These are phyloP conservation scores for Wickerhamomyces ciferrii DNA, from an alignment of 805 yeast genomes.

Conservation along the genomic window DNA sequence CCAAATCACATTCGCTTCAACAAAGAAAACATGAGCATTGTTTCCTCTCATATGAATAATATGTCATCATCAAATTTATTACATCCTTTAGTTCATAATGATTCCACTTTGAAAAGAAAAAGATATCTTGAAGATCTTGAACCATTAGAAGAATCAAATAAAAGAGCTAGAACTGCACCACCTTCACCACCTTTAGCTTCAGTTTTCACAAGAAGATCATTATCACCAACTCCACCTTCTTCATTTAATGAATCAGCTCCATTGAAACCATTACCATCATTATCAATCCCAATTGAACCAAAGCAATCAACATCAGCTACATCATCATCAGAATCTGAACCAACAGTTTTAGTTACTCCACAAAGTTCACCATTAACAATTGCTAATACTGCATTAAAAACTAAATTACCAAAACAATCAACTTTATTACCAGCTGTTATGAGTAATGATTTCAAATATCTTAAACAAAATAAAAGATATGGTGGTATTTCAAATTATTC, in stretches of 20 bases:
- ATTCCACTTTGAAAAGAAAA: conserved; percentile 12
- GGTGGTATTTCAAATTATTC: conserved; percentile 12
- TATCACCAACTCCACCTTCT: conserved; percentile 15
- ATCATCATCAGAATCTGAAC: not conserved
- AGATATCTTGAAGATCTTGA: conserved; percentile 19
- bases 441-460: conserved; percentile 10
- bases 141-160: conserved; percentile 10
- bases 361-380: not conserved
- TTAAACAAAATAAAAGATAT: conserved; percentile 14
- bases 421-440: conserved; percentile 5
- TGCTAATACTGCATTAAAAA: conserved; percentile 9
- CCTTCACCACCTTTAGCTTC: conserved; percentile 32
- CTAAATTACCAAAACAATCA: conserved; percentile 11
- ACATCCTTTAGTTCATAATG: conserved; percentile 1
- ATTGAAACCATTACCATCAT: conserved; percentile 21
- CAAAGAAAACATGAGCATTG: not conserved
- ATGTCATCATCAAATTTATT: conserved; percentile 2
- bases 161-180: conserved; percentile 42
- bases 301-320: not conserved
- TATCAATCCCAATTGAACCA: not conserved
- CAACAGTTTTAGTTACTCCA: conserved; percentile 1
- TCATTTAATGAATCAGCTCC: conserved; percentile 1
- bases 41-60: not conserved
- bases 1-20: not conserved
- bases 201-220: conserved; percentile 15